A percentile compares a stretch with the other conserved stretches of the same genome.
These are phyloP conservation scores for Kluyveromyces aestuarii DNA, from an alignment of 805 yeast species.

Conservation along the genomic window DNA sequence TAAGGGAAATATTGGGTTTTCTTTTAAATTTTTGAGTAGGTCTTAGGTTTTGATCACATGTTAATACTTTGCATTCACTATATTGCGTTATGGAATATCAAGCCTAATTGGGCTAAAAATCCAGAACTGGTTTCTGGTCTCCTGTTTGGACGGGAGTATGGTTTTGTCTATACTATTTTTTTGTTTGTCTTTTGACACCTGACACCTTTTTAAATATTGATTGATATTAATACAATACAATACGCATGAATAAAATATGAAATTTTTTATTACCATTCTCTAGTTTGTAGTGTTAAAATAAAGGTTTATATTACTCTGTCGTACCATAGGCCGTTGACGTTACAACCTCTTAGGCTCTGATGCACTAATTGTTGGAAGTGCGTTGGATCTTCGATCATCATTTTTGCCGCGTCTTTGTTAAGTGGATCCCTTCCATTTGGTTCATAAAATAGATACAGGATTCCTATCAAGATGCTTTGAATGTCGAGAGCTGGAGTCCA, in stretches of 20 bases:
- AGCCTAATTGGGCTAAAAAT: neutral
- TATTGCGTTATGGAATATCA: neutral
- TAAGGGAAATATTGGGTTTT: neutral
- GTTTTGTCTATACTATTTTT: neutral
- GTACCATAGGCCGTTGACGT: constrained; percentile 46
- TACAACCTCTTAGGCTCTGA: constrained; percentile 65
- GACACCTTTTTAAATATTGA: neutral
- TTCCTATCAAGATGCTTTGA: constrained; percentile 74
- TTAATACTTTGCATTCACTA: neutral
- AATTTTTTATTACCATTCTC: too few species aligned
- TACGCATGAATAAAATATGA: neutral
- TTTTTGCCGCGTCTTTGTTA: constrained; percentile 80
- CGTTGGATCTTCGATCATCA: constrained; percentile 36
- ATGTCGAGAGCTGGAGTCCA: constrained; percentile 91
- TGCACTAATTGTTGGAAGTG: constrained; percentile 50
- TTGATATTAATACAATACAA: neutral
- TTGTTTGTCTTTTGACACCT: neutral
- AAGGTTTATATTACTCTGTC: constrained; percentile 42
- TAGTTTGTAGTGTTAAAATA: too few species aligned
- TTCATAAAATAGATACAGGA: constrained; percentile 76
- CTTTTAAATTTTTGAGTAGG: neutral
- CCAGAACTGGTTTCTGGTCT: neutral
- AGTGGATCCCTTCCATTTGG: constrained; percentile 91
- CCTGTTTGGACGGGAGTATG: neutral
- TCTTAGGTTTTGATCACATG: neutral